Conservation (phyloP, 371 early-diverging fungal species). For the Mucor racemosus region DNA sequence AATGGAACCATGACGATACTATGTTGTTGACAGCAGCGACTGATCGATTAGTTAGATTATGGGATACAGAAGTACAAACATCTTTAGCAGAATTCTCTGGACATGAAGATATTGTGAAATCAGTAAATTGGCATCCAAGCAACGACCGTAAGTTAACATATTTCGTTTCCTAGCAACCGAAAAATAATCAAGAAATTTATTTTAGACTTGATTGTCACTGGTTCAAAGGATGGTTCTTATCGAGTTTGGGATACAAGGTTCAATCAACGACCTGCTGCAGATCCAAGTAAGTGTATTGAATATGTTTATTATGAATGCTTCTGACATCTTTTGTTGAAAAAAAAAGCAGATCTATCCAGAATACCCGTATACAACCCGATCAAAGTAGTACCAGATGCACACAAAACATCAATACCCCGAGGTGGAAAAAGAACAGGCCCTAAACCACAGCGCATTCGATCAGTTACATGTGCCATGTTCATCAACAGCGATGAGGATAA, state of each 20-base stretch:
- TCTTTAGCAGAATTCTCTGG: slow-evolving; percentile 52
- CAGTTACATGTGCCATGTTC: slow-evolving; percentile 65
- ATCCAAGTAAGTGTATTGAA: slow-evolving; percentile 1
- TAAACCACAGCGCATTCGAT: slow-evolving; percentile 27
- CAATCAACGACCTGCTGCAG: slow-evolving; percentile 8
- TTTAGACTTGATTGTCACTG: slow-evolving; percentile 63
- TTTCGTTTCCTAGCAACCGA: not conserved
- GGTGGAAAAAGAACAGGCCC: slow-evolving; percentile 9
- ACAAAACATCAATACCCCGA: slow-evolving; percentile 14
- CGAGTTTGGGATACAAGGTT: slow-evolving; percentile 68
- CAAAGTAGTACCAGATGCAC: slow-evolving; percentile 25
- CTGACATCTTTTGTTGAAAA: not conserved
- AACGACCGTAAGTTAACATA: slow-evolving; percentile 55
- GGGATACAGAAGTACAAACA: slow-evolving; percentile 61
- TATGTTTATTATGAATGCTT: not conserved
- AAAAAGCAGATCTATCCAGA: slow-evolving; percentile 1
- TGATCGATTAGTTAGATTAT: slow-evolving; percentile 62
- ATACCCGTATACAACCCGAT: slow-evolving; percentile 34
- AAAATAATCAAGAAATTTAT: not conserved
- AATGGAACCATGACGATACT: slow-evolving; percentile 61
- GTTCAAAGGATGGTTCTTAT: slow-evolving; percentile 67
- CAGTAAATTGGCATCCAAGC: slow-evolving; percentile 56
- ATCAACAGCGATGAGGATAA: slow-evolving; percentile 35
- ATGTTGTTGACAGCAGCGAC: slow-evolving; percentile 62
- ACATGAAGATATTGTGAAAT: slow-evolving; percentile 61